Percentiles rank a stretch among this genome's conserved stretches.
Evolutionary conservation across 2,329 filamentous ascomycete genomes (phyloP).

Genomic region (Aaosphaeria pasadenensis): DNA sequence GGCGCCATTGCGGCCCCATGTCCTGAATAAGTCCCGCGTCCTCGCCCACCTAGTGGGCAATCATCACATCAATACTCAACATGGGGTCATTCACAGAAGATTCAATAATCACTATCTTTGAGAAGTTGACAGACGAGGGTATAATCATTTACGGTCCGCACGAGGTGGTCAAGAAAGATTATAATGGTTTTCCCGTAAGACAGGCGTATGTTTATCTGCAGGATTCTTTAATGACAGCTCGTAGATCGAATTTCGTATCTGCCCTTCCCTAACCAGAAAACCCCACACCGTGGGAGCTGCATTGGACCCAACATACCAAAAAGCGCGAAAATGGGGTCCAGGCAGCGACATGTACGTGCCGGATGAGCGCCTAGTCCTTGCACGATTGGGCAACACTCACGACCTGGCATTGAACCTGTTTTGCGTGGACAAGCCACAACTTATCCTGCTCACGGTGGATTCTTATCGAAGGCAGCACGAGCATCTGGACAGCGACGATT

Average conservation of each 20-base stretch:
- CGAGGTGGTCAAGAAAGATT: conserved; percentile 13
- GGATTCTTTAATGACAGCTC: neutral
- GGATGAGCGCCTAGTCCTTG: conserved; percentile 43
- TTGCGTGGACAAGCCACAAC: conserved; percentile 47
- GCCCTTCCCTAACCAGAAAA: conserved; percentile 25
- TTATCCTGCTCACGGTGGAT: conserved; percentile 48
- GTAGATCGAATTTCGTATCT: conserved; percentile 34
- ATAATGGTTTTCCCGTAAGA: conserved; percentile 26
- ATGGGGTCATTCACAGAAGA: neutral
- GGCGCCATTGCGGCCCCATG: too few species aligned
- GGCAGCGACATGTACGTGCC: conserved; percentile 44
- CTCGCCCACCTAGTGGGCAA: too few species aligned
- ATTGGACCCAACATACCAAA: conserved; percentile 12
- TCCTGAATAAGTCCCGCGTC: too few species aligned
- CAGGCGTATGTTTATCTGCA: neutral
- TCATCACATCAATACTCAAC: too few species aligned
- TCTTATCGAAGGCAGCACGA: conserved; percentile 48
- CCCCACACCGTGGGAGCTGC: conserved; percentile 22
- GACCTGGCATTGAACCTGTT: conserved; percentile 50
- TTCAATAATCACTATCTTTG: conserved; percentile 16
- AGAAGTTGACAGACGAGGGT: conserved; percentile 20
- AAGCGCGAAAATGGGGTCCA: conserved; percentile 25
- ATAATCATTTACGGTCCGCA: conserved; percentile 23
- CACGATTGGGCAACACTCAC: conserved; percentile 41
- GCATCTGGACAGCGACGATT: conserved; percentile 38